Evolutionary conservation across 257 asterid species (phyloP).

Genomic region (Solanum peruvianum): DNA sequence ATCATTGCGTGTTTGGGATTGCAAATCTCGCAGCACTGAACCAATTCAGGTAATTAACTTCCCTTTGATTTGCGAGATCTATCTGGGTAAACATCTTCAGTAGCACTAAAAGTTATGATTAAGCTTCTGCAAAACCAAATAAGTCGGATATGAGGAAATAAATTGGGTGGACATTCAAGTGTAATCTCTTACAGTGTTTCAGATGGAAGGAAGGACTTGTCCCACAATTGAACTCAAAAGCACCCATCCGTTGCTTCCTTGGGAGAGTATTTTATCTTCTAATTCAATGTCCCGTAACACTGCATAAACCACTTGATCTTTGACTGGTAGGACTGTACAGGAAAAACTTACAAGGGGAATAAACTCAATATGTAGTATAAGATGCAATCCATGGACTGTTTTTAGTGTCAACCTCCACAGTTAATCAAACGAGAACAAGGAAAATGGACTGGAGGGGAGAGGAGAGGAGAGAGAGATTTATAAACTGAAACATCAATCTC

Average conservation of each 20-base stretch:
- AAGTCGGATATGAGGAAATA: background rate
- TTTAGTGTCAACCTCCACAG: background rate
- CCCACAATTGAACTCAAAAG: background rate
- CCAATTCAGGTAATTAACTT: slow-evolving; percentile 64
- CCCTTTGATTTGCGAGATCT: background rate
- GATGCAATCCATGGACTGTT: background rate
- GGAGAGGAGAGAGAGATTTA: background rate
- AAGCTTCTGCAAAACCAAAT: background rate
- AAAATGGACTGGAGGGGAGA: background rate
- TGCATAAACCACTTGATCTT: background rate
- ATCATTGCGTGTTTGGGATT: slow-evolving; percentile 92
- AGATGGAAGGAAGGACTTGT: background rate
- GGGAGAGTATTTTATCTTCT: background rate
- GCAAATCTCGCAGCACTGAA: slow-evolving; percentile 92
- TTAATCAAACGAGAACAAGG: background rate
- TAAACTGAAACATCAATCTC: background rate
- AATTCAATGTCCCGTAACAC: background rate
- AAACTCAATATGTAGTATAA: background rate
- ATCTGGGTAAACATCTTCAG: background rate
- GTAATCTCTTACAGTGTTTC: background rate
- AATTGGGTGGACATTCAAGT: background rate
- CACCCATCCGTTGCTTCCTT: background rate
- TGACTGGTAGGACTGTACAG: background rate
- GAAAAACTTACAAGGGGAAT: background rate
- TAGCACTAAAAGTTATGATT: background rate